Evolutionary conservation across 371 early-diverging fungal genomes (phyloP).

Genomic region (Smittium mucronatum): DNA sequence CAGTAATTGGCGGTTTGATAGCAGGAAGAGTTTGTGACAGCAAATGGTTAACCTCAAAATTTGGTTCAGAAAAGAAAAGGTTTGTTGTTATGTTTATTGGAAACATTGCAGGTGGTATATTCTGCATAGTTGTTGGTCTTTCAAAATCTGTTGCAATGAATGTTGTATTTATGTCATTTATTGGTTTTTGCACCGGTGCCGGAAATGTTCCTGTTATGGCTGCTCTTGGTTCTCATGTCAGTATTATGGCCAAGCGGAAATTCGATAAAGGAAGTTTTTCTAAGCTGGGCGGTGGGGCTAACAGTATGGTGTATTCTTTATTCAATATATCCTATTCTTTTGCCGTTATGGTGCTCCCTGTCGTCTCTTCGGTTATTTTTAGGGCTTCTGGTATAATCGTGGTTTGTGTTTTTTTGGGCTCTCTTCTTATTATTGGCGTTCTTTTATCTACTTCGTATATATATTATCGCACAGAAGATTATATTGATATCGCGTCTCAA

Average conservation of each 20-base stretch:
- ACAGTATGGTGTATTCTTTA: constrained; percentile 32
- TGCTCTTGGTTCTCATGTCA: constrained; percentile 26
- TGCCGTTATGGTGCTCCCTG: constrained; percentile 31
- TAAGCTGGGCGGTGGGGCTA: constrained; percentile 26
- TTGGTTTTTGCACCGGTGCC: constrained; percentile 20
- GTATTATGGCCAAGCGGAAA: constrained; percentile 10
- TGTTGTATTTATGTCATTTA: constrained; percentile 21
- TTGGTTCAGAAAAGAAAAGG: constrained; percentile 23
- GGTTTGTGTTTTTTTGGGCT: neutral
- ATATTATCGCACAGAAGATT: neutral
- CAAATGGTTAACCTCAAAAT: neutral
- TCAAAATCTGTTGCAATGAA: constrained; percentile 18
- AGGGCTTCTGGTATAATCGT: neutral
- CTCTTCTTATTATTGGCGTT: neutral
- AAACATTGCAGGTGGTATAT: constrained; percentile 15
- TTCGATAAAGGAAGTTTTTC: neutral
- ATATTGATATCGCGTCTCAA: no score
- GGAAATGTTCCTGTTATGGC: constrained; percentile 31
- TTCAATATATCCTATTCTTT: constrained; percentile 34
- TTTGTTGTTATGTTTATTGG: constrained; percentile 26
- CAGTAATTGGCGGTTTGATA: constrained; percentile 21
- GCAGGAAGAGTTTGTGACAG: constrained; percentile 10
- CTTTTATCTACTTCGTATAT: neutral
- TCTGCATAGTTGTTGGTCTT: constrained; percentile 21
- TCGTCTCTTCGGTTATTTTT: neutral